Evolutionary conservation across 2,329 filamentous ascomycete genomes (phyloP).

Genomic region (Monosporascus sp.): DNA sequence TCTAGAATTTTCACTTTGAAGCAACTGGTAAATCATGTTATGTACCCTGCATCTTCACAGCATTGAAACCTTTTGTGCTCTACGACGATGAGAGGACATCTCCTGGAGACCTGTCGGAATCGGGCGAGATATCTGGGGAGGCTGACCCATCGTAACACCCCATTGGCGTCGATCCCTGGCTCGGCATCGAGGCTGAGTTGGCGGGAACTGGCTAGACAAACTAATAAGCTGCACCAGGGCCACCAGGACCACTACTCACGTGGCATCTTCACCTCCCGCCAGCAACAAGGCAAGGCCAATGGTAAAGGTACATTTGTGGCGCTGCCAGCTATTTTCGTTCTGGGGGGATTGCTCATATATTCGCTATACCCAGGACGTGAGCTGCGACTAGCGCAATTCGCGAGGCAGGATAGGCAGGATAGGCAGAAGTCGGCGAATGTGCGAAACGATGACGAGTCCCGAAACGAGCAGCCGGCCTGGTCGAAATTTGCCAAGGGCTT

Average conservation of each 20-base stretch:
- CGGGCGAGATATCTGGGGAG: conserved; percentile 7
- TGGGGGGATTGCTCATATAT: conserved; percentile 32
- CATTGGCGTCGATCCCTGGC: conserved; percentile 9
- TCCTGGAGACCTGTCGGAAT: conserved; percentile 10
- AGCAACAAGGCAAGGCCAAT: conserved; percentile 12
- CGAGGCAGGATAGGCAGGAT: conserved; percentile 8
- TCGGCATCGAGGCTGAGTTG: conserved; percentile 1
- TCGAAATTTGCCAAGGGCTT: conserved; percentile 41
- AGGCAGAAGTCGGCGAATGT: conserved; percentile 8
- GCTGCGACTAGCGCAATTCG: conserved; percentile 18
- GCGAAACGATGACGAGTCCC: conserved; percentile 6
- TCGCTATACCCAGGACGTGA: conserved; percentile 35
- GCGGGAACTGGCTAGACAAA: conserved; percentile 1
- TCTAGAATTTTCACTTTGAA: neutral
- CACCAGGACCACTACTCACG: conserved; percentile 14
- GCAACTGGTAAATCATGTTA: conserved; percentile 11
- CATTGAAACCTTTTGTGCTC: conserved; percentile 6
- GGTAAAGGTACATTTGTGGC: conserved; percentile 24
- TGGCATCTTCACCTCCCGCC: conserved; percentile 20
- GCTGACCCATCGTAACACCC: conserved; percentile 8
- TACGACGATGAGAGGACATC: conserved; percentile 12
- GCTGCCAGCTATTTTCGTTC: conserved; percentile 24
- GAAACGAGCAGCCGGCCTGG: conserved; percentile 37
- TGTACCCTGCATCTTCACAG: conserved; percentile 1
- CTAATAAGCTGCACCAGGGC: conserved; percentile 1